These are phyloP conservation scores for Cytospora piceae DNA, from an alignment of 2,329 filamentous ascomycete species.

Conservation along the genomic window DNA sequence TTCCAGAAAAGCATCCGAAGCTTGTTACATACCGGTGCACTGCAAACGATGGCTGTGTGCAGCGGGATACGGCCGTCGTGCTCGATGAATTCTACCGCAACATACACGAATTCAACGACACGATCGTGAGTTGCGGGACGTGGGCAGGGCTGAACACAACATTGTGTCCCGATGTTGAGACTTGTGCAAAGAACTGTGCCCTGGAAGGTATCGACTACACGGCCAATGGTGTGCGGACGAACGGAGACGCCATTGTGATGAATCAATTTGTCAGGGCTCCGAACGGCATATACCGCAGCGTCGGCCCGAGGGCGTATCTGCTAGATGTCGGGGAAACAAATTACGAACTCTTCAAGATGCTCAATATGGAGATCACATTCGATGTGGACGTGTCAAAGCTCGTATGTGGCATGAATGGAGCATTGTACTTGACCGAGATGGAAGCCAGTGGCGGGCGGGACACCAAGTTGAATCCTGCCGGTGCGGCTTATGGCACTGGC, in stretches of 20 bases:
- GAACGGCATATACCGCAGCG: neutral
- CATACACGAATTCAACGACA: conserved; percentile 20
- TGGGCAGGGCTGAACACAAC: conserved; percentile 10
- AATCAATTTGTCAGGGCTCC: conserved; percentile 15
- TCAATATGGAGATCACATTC: conserved; percentile 66
- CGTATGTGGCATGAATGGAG: conserved; percentile 68
- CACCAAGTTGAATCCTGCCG: conserved; percentile 54
- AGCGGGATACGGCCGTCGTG: conserved; percentile 14
- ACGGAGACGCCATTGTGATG: conserved; percentile 12
- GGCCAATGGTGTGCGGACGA: conserved; percentile 14
- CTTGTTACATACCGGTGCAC: conserved; percentile 16
- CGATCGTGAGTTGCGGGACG: conserved; percentile 18
- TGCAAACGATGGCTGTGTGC: conserved; percentile 4
- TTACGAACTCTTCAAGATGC: conserved; percentile 62
- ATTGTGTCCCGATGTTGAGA: conserved; percentile 10
- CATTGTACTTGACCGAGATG: conserved; percentile 67
- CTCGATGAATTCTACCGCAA: conserved; percentile 23
- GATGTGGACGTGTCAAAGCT: conserved; percentile 67
- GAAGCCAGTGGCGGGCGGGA: conserved; percentile 60
- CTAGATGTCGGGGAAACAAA: conserved; percentile 54
- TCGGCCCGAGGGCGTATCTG: conserved; percentile 47
- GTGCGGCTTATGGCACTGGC: conserved; percentile 62
- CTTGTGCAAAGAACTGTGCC: conserved; percentile 19
- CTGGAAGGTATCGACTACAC: conserved; percentile 20
- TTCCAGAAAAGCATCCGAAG: conserved; percentile 16